These are phyloP conservation scores for Boletus reticulatus DNA, from an alignment of 768 basidiomycete genomes.

Conservation along the genomic window DNA sequence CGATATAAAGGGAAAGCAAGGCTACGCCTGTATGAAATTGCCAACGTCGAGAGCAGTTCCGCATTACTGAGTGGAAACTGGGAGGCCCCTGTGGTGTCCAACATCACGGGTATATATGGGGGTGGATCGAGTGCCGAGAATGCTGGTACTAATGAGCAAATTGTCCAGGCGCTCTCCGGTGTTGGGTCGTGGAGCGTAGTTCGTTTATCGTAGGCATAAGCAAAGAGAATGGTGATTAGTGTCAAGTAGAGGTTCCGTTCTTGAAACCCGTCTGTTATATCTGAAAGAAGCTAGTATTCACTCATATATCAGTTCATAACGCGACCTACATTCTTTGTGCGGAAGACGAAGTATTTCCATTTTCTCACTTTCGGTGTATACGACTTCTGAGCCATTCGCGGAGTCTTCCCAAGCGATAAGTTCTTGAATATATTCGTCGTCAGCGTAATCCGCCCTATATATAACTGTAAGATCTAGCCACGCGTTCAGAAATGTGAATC, in stretches of 20 bases:
- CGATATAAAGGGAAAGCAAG: conserved; percentile 79
- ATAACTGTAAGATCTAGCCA: conserved; percentile 2
- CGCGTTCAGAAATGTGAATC: conserved; percentile 15
- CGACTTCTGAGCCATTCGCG: conserved; percentile 36
- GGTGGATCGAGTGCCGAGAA: conserved; percentile 83
- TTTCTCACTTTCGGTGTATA: conserved; percentile 75
- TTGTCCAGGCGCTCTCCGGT: conserved; percentile 87
- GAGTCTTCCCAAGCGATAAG: conserved; percentile 68
- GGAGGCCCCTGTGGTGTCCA: conserved; percentile 3
- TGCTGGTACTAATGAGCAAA: conserved; percentile 66
- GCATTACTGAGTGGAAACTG: conserved; percentile 34
- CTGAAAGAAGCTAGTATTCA: conserved; percentile 35
- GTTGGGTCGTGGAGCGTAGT: conserved; percentile 80
- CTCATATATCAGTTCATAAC: background rate
- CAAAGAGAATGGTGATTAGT: conserved; percentile 68
- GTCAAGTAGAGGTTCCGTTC: conserved; percentile 65
- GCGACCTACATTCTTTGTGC: conserved; percentile 49
- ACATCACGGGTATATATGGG: conserved; percentile 37
- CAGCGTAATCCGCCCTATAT: conserved; percentile 75
- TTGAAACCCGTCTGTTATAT: conserved; percentile 56
- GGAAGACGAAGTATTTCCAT: conserved; percentile 56
- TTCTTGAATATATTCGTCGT: conserved; percentile 73
- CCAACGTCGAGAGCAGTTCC: conserved; percentile 51
- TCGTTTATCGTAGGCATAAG: conserved; percentile 79
- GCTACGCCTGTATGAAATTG: conserved; percentile 69